Evolutionary conservation across 345 rosid species (phyloP), one percentile per base, ranked within the genome.

Genomic region (Eucalyptus leucophloia): DNA sequence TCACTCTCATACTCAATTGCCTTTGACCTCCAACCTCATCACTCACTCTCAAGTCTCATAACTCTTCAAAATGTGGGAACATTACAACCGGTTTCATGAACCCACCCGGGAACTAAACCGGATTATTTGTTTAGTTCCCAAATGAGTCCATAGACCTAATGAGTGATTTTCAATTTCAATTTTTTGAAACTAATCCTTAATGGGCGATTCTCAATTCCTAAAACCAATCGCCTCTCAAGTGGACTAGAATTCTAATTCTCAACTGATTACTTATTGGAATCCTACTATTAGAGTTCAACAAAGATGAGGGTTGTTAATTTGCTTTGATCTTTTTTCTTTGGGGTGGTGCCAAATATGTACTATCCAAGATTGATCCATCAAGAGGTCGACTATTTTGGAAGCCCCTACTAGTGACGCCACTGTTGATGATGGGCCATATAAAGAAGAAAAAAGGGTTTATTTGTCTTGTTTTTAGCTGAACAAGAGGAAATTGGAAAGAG

Each of bases 131-230:
- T 23, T 56, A 23, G 0, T 56, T 56, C 12, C 28, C 60, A 23
- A 0, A 1, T 56, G 28, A 23, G 12, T 56, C 28, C 28, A 56
- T 56, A 21, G 12, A 56, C 9, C 28, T 23, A 56, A 23, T 21
- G 6, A 56, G 60, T 6, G 3, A 56, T 56, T 56, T 21, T 23
- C 60, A 56, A 56, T 56, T 23, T 56, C 60, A 56, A 21, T 8
- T 56, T 54, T 56, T 56, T 12, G 0, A 0, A 54, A 9, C 1
- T 3, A 1, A 54, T 54, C 12, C 28, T 23, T 56, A 21, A 23
- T 4, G 5, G 10, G 0, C 3, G 1, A 56, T 56, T 56, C 28
- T 23, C 12, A 23, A 1, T 56, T 54, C 12, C 28, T 4, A 1
- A 54, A 54, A 54, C 60, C 28, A 7, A 54, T 23, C 0, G 28